Evolutionary conservation across 1,284 basidiomycete species (phyloP).

Genomic region (Leccinum solheimii): DNA sequence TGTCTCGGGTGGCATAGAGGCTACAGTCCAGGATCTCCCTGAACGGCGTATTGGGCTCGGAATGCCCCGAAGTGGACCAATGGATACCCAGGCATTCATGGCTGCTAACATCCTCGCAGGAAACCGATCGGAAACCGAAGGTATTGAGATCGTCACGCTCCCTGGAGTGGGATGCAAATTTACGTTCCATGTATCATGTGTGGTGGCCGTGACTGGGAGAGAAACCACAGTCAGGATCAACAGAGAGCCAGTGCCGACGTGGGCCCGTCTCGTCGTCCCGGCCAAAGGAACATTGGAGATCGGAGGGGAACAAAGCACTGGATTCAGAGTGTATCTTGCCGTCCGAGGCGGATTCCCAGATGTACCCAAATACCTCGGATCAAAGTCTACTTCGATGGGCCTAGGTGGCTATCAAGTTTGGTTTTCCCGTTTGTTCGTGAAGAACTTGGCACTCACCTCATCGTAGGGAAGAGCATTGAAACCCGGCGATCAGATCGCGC

Average conservation of each 20-base stretch:
- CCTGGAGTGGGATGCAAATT: conserved; percentile 40
- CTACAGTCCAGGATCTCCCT: conserved; percentile 66
- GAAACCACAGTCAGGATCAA: conserved; percentile 45
- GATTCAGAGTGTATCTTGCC: conserved; percentile 59
- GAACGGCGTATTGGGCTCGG: conserved; percentile 59
- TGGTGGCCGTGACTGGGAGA: conserved; percentile 62
- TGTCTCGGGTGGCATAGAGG: conserved; percentile 56
- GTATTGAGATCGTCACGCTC: conserved; percentile 53
- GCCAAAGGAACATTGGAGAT: conserved; percentile 46
- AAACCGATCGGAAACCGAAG: conserved; percentile 55
- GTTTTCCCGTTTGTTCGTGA: not conserved
- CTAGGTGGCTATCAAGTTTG: conserved; percentile 55
- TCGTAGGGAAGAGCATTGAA: conserved; percentile 53
- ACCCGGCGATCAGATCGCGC: conserved; percentile 45
- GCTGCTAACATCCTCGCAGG: conserved; percentile 63
- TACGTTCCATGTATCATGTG: conserved; percentile 50
- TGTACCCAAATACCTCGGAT: conserved; percentile 58
- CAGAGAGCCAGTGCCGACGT: conserved; percentile 43
- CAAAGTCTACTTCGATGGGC: conserved; percentile 62
- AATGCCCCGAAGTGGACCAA: conserved; percentile 67
- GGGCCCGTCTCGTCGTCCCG: conserved; percentile 50
- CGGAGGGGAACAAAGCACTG: conserved; percentile 29
- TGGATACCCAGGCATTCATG: conserved; percentile 62
- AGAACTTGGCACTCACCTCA: not conserved
- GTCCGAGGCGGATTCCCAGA: conserved; percentile 63